These are phyloP conservation scores for Verbena officinalis DNA, from an alignment of 257 asterid genomes.

Conservation along the genomic window DNA sequence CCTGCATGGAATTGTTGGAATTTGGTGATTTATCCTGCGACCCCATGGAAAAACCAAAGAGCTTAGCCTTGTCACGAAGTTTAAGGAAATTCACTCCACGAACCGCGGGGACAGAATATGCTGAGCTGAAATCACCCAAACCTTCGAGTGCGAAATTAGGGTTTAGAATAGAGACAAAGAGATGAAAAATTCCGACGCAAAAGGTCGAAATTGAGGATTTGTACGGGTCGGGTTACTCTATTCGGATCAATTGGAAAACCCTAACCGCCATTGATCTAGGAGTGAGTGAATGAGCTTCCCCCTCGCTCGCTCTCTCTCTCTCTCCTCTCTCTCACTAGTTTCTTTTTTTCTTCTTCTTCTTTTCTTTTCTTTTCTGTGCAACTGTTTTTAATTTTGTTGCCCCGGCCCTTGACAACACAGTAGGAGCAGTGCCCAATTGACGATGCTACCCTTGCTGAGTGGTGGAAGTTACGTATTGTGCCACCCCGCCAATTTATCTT, in stretches of 20 bases:
- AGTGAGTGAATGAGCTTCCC: slow-evolving; percentile 29
- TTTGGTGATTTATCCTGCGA: slow-evolving; percentile 55
- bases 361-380: slow-evolving; percentile 26
- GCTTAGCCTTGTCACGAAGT: slow-evolving; percentile 31
- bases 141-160: slow-evolving; percentile 50
- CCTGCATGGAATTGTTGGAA: slow-evolving; percentile 56
- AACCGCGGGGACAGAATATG: slow-evolving; percentile 31
- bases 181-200: slow-evolving; percentile 20
- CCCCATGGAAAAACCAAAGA: slow-evolving; percentile 44
- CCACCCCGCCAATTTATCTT: slow-evolving; percentile 25
- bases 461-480: slow-evolving; percentile 5
- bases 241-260: slow-evolving; percentile 51
- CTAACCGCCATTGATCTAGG: slow-evolving; percentile 58
- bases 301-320: slow-evolving; percentile 35
- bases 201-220: slow-evolving; percentile 16
- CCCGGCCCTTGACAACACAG: slow-evolving; percentile 44
- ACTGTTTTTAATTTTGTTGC: slow-evolving; percentile 24
- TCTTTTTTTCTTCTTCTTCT: slow-evolving; percentile 30
- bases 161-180: slow-evolving; percentile 42
- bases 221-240: slow-evolving; percentile 31
- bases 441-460: slow-evolving; percentile 34
- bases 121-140: slow-evolving; percentile 28
- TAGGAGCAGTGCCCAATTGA: slow-evolving; percentile 27
- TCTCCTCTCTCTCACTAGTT: slow-evolving; percentile 37
- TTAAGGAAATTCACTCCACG: slow-evolving; percentile 30